These are phyloP conservation scores for Podospora sp. DNA, from an alignment of 495 filamentous ascomycete genomes.

Conservation along the genomic window DNA sequence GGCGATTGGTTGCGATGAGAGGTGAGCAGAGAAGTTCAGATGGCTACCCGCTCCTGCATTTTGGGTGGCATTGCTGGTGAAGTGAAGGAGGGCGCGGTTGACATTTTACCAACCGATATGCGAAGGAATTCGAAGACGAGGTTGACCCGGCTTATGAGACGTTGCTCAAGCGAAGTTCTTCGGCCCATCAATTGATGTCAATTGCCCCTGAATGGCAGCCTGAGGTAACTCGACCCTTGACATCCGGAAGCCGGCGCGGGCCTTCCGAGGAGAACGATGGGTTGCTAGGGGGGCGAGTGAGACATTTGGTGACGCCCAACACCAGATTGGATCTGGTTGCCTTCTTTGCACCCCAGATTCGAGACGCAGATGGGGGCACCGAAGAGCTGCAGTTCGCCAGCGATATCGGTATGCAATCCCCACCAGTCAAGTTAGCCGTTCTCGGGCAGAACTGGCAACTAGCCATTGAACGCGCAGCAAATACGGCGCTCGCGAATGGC, in stretches of 20 bases:
- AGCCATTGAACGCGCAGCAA: conserved; percentile 14
- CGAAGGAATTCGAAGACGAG: not conserved
- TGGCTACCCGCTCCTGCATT: not conserved
- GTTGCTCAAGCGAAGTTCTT: not conserved
- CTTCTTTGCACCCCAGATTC: conserved; percentile 32
- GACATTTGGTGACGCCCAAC: conserved; percentile 21
- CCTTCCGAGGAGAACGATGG: not conserved
- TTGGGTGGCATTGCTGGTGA: not conserved
- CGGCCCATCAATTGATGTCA: not conserved
- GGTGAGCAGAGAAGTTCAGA: not conserved
- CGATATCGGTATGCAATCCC: conserved; percentile 28
- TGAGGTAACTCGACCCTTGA: not conserved
- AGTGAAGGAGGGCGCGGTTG: not conserved
- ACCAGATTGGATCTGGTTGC: conserved; percentile 31
- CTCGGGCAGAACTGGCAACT: conserved; percentile 19
- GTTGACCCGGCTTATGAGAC: conserved; percentile 1
- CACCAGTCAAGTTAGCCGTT: conserved; percentile 11
- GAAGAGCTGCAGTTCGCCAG: conserved; percentile 24
- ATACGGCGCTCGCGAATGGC: not conserved
- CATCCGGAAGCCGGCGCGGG: not conserved
- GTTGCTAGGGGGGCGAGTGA: conserved; percentile 20
- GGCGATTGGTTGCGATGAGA: not conserved
- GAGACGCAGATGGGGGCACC: conserved; percentile 11
- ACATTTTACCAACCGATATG: not conserved
- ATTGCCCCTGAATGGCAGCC: not conserved